Evolutionary conservation across 129 eudicot genomes (phyloP).

Genomic region (Cynara cardunculus): DNA sequence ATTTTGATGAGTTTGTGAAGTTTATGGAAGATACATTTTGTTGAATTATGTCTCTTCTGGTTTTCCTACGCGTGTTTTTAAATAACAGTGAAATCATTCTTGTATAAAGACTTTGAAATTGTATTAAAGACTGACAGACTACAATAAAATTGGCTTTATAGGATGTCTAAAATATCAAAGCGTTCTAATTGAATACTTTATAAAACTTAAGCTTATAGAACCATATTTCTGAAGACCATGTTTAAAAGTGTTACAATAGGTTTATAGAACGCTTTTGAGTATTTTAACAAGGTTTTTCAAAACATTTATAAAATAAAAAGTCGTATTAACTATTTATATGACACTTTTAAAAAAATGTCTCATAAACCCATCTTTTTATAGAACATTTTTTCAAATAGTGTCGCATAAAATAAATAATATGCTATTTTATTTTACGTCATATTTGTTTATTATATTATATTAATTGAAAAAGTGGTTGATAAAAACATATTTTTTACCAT

Average conservation of each 20-base stretch:
- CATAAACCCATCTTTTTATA: not conserved
- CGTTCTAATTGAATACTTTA: not conserved
- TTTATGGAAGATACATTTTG: constrained; percentile 52
- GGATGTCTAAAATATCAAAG: not conserved
- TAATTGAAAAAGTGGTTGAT: too few relatives aligned
- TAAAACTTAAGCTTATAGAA: too few relatives aligned
- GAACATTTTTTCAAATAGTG: too few relatives aligned
- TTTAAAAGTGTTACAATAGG: not conserved
- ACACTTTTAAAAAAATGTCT: not conserved
- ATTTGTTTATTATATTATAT: too few relatives aligned
- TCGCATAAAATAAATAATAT: too few relatives aligned
- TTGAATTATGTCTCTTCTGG: constrained; percentile 18
- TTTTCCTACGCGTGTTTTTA: not conserved
- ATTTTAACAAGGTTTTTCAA: not conserved
- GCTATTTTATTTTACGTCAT: too few relatives aligned
- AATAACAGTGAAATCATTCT: not conserved
- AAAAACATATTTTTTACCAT: too few relatives aligned
- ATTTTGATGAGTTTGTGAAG: constrained; percentile 63
- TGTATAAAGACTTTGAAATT: not conserved
- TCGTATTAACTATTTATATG: not conserved
- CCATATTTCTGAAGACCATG: not conserved
- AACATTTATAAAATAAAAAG: not conserved
- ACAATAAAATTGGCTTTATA: not conserved
- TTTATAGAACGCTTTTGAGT: not conserved
- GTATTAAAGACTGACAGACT: too few relatives aligned